Conservation (phyloP, 441 rosid species). For the Jatropha multifida region DNA sequence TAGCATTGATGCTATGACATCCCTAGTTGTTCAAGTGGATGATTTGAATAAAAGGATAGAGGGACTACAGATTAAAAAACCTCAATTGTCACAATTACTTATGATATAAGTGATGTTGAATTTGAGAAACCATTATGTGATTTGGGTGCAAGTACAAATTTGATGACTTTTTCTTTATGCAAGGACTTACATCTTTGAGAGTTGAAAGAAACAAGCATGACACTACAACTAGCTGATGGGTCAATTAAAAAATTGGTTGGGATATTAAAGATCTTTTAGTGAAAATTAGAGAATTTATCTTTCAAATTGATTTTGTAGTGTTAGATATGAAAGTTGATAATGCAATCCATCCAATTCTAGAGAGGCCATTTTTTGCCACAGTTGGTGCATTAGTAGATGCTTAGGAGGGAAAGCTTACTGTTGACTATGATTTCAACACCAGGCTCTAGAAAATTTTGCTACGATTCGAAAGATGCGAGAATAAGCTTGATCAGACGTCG, state of each 20-base stretch:
- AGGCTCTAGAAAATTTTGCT: too few relatives aligned
- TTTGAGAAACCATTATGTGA: too few relatives aligned
- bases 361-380: neutral
- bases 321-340: neutral
- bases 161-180: neutral
- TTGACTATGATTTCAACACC: too few relatives aligned
- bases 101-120: neutral
- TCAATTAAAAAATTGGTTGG: neutral
- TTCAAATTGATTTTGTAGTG: neutral
- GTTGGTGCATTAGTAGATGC: neutral
- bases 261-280: neutral
- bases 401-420: neutral
- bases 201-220: neutral
- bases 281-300: neutral
- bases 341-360: neutral
- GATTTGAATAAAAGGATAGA: neutral
- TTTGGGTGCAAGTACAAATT: neutral
- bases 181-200: neutral
- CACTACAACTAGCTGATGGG: neutral
- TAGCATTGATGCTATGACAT: too few relatives aligned
- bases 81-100: neutral
- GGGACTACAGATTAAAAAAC: accelerated
- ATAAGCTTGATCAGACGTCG: too few relatives aligned
- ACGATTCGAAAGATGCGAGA: too few relatives aligned
- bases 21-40: neutral